phyloP scores from a whole-genome alignment of 257 asterid species.

The Jaltomata sinuosa region DNA sequence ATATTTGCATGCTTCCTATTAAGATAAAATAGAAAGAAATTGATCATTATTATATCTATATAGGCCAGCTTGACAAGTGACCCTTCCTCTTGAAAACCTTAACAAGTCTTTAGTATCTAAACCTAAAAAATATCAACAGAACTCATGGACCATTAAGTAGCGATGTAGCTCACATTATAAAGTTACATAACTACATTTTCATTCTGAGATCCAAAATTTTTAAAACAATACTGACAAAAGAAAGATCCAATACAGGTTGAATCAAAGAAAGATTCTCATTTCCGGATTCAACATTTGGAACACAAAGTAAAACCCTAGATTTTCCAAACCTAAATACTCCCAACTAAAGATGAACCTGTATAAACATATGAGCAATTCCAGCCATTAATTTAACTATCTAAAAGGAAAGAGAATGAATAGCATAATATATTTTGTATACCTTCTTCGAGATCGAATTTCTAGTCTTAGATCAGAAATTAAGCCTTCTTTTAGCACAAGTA shows the following conservation, averaged over 20 bases:
- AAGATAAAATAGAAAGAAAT: too few relatives aligned
- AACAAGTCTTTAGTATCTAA: background rate
- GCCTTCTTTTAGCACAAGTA: too few relatives aligned
- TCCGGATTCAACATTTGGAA: background rate
- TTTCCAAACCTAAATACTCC: background rate
- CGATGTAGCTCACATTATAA: background rate
- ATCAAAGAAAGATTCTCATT: background rate
- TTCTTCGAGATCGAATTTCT: background rate
- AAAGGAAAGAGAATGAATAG: background rate
- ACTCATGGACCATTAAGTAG: background rate
- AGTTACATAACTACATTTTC: background rate
- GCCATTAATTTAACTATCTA: background rate
- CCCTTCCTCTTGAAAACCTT: too few relatives aligned
- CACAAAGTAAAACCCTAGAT: background rate
- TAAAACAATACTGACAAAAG: background rate
- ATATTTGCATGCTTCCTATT: too few relatives aligned
- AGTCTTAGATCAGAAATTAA: background rate
- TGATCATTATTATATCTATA: too few relatives aligned
- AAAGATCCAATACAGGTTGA: background rate
- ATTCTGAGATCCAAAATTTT: background rate
- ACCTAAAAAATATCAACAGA: background rate
- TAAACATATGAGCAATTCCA: background rate
- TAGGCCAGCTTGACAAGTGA: too few relatives aligned
- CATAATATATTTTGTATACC: background rate
- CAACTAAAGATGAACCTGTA: background rate